phyloP scores from a whole-genome alignment of 164 flowering plant species.

The Magnolia sinica region DNA sequence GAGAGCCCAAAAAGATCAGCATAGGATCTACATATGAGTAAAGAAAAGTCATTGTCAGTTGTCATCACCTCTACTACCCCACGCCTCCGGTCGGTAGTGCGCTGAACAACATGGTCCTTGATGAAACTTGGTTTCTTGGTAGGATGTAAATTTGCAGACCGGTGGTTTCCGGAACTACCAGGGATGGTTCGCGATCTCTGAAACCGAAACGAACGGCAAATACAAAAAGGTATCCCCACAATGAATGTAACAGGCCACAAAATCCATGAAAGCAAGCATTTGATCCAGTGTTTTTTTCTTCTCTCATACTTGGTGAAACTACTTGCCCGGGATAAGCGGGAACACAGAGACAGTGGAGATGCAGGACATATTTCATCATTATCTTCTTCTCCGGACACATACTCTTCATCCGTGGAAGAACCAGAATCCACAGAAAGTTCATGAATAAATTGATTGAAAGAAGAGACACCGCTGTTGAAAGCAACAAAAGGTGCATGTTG shows the following conservation, averaged over 20 bases:
- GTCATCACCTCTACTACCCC: conserved; percentile 85
- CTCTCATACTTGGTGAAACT: conserved; percentile 37
- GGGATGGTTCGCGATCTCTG: conserved; percentile 29
- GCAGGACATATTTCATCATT: conserved; percentile 41
- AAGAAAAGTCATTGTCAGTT: neutral
- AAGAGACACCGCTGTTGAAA: conserved; percentile 79
- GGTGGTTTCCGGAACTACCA: conserved; percentile 21
- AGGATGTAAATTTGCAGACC: conserved; percentile 24
- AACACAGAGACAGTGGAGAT: conserved; percentile 47
- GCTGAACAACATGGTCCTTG: conserved; percentile 71
- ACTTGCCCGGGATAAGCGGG: conserved; percentile 53
- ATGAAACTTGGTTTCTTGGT: conserved; percentile 33
- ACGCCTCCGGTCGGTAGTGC: conserved; percentile 87
- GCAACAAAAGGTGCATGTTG: neutral
- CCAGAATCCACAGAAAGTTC: conserved; percentile 89
- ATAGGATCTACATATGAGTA: neutral
- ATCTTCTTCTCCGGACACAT: conserved; percentile 77
- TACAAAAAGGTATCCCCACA: conserved; percentile 48
- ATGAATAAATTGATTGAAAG: conserved; percentile 91
- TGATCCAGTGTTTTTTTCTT: conserved; percentile 46
- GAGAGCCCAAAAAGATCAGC: neutral
- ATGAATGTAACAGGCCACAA: conserved; percentile 57
- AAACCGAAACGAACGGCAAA: conserved; percentile 30
- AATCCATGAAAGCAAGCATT: conserved; percentile 58
- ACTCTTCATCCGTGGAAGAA: conserved; percentile 53